A percentile compares a stretch with the other conserved stretches of the same genome.
phyloP scores from a whole-genome alignment of 331 rosid species.

The Malus hybrid region DNA sequence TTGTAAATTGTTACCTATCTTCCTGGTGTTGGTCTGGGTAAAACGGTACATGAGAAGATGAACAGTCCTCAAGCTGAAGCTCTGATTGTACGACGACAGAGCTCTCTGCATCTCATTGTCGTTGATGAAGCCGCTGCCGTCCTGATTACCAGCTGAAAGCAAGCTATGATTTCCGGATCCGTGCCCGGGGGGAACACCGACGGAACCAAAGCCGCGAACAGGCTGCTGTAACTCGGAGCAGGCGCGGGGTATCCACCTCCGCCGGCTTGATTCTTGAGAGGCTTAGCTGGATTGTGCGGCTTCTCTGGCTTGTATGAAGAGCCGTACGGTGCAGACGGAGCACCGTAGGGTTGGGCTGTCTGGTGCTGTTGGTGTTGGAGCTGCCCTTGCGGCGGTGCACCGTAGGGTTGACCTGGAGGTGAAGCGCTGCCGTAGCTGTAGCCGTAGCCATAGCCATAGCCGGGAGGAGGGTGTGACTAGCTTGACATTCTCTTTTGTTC shows the following conservation, averaged over 20 bases:
- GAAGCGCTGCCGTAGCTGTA: slow-evolving; percentile 23
- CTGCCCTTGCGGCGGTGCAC: slow-evolving; percentile 5
- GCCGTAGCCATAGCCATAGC: slow-evolving; percentile 45
- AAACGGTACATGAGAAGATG: slow-evolving; percentile 88
- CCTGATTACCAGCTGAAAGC: slow-evolving; percentile 81
- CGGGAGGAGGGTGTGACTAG: slow-evolving; percentile 41
- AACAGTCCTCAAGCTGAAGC: slow-evolving; percentile 83
- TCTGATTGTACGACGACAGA: slow-evolving; percentile 9
- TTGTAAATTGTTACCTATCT: slow-evolving; percentile 46
- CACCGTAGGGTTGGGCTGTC: neutral
- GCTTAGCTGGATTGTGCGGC: neutral
- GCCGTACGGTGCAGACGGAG: slow-evolving; percentile 3
- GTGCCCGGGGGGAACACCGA: slow-evolving; percentile 88
- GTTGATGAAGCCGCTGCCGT: slow-evolving; percentile 87
- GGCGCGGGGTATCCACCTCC: slow-evolving; percentile 33
- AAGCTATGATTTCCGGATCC: slow-evolving; percentile 70
- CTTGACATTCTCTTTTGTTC: slow-evolving; percentile 41
- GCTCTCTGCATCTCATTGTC: slow-evolving; percentile 20
- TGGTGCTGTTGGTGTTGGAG: neutral
- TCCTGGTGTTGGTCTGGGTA: slow-evolving; percentile 65
- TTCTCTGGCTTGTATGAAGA: neutral
- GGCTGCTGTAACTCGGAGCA: slow-evolving; percentile 28
- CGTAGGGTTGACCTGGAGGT: neutral
- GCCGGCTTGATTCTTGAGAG: neutral
- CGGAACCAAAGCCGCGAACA: slow-evolving; percentile 69